Percentiles rank a stretch among this genome's conserved stretches.
Conservation (phyloP, 176 grass and related monocot genomes). For the Avena atlantica region DNA sequence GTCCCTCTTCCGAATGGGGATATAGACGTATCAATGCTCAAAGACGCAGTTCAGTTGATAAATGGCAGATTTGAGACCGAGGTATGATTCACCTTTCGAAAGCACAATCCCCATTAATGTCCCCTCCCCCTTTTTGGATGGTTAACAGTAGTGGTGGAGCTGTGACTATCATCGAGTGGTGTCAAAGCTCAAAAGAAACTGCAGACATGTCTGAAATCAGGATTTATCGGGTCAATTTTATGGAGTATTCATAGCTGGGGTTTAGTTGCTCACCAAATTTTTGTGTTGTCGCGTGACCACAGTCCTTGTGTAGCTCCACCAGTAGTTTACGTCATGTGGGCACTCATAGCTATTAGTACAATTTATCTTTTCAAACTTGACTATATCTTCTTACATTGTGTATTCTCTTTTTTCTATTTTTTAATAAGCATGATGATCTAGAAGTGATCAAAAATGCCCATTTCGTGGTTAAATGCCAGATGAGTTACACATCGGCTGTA, state of each 20-base stretch:
- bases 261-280: no score
- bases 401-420: not conserved
- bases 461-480: not conserved
- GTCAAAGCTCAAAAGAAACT: no score
- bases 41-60: slow-evolving; percentile 85
- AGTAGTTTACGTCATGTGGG: not conserved
- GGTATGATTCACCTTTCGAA: slow-evolving; percentile 50
- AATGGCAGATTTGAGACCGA: slow-evolving; percentile 94
- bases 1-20: slow-evolving; percentile 75
- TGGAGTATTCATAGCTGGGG: no score
- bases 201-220: no score
- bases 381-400: not conserved
- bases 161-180: no score
- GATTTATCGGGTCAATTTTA: no score
- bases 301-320: no score
- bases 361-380: not conserved
- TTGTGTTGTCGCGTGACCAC: no score
- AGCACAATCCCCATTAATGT: not conserved
- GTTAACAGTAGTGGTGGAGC: no score
- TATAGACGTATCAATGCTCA: slow-evolving; percentile 93
- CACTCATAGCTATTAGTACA: not conserved
- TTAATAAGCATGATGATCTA: not conserved
- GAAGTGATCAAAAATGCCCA: not conserved
- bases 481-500: not conserved
- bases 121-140: not conserved